Base-by-base conservation (phyloP, 371 early-diverging fungal species). In the Quaeritorhiza haematococci region DNA sequence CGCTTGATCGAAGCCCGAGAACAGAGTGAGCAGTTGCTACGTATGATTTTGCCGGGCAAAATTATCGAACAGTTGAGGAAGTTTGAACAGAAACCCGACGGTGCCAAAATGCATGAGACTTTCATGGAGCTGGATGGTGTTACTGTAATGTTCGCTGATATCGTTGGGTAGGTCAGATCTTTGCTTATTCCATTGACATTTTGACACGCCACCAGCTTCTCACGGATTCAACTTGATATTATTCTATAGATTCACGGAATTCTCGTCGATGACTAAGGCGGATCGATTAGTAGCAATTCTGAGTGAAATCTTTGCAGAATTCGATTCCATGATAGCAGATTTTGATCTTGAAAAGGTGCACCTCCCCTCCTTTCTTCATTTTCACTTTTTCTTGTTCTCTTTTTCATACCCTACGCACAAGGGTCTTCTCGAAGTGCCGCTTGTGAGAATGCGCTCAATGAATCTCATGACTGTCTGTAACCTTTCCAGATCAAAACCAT, bases 11-110 rank as follows among this genome's bases (percentile, higher is more conserved):
- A 53, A 21, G 63, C 66, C 5, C 50, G 63, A 52, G 51, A 58
- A 23, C 66, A 62, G 29, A 57, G 62, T 38, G 62, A 66, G 28
- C 45, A 44, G 19, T 41, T 66, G 28, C 47, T 66, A 6, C 24
- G 45, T n/a, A 66, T 66, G 62, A 55, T 61, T 21, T 35, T 66
- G 42, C 66, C 66, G 24, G 52, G 49, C 32, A 66, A 66, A 35
- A 54, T 62, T 35, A 61, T 62, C 27, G 62, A 64, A 29, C 45
- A 58, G 7, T 47, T 66, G 33, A 27, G 58, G 26, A 27, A 50
- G 26, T 17, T 33, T 10, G 13, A 10, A 47, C 10, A 8, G 8
- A 21, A 10, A 13, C 23, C n/a, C n/a, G 47, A 47, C 24, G 47
- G 24, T 47, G 32, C 57, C 19, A 61, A 58, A 27, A 49, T 64